These are phyloP conservation scores for Xylariales sp. DNA, from an alignment of 2,329 filamentous ascomycete genomes.

Conservation along the genomic window DNA sequence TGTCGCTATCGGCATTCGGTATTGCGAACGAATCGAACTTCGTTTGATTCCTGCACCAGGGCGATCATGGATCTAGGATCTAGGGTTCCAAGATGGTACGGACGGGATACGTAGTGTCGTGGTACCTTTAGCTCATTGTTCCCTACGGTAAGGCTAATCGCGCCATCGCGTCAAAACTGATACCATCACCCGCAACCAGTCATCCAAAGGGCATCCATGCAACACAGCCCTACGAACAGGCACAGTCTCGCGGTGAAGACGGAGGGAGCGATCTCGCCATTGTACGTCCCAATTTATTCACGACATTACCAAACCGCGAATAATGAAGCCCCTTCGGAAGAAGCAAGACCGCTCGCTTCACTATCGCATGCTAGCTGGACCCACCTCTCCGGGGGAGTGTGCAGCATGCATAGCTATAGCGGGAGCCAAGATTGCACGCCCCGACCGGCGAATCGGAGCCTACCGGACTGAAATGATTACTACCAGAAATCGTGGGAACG, in stretches of 20 bases:
- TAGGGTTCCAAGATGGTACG: constrained; percentile 8
- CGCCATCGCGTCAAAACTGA: constrained; percentile 23
- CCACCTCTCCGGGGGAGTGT: constrained; percentile 3
- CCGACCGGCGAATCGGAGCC: constrained; percentile 2
- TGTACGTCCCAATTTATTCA: constrained; percentile 2
- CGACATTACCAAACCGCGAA: neutral
- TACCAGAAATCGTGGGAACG: no score
- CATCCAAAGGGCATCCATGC: constrained; percentile 11
- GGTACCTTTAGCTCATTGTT: constrained; percentile 13
- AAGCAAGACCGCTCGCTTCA: neutral
- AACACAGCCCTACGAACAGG: neutral
- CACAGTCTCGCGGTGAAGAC: neutral
- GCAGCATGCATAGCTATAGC: neutral
- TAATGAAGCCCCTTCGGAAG: neutral
- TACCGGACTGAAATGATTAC: no score
- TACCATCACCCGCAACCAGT: constrained; percentile 20
- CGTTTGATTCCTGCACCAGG: neutral
- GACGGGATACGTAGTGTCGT: constrained; percentile 6
- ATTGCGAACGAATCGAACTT: constrained; percentile 9
- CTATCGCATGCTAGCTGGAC: neutral
- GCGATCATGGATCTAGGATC: constrained; percentile 7
- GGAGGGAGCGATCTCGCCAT: constrained; percentile 5
- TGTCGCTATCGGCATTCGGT: constrained; percentile 8
- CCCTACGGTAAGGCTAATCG: constrained; percentile 17
- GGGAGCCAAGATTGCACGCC: neutral